These are phyloP conservation scores for Aspergillus sp. DNA, from an alignment of 2,329 filamentous ascomycete species.

Conservation along the genomic window DNA sequence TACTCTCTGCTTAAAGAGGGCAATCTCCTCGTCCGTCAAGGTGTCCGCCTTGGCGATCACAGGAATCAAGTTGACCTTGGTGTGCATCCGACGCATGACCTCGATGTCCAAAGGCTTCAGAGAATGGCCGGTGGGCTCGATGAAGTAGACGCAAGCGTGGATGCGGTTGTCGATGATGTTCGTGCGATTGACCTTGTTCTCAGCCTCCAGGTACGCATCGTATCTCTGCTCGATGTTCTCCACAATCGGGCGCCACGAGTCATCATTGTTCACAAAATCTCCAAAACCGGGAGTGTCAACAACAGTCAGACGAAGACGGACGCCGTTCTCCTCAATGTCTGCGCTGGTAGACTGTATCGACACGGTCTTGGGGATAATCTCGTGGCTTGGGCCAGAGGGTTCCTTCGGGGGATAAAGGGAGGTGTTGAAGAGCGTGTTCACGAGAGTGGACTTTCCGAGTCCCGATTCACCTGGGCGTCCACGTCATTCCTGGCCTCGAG, in stretches of 20 bases:
- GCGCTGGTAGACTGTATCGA: slow-evolving; percentile 91
- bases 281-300: slow-evolving; percentile 97
- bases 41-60: slow-evolving; percentile 99
- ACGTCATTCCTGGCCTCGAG: not conserved
- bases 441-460: slow-evolving; percentile 95
- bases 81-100: slow-evolving; percentile 98
- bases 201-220: slow-evolving; percentile 94
- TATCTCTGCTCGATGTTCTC: slow-evolving; percentile 99
- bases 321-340: slow-evolving; percentile 96
- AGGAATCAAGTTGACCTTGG: slow-evolving; percentile 99
- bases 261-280: slow-evolving; percentile 99
- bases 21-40: slow-evolving; percentile 91
- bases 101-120: slow-evolving; percentile 98
- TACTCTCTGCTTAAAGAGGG: slow-evolving; percentile 91
- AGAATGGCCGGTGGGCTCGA: slow-evolving; percentile 96
- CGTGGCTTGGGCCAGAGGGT: slow-evolving; percentile 91
- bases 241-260: slow-evolving; percentile 97
- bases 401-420: slow-evolving; percentile 98
- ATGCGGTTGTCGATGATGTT: slow-evolving; percentile 99
- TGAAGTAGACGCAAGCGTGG: slow-evolving; percentile 98
- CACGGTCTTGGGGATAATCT: slow-evolving; percentile 97
- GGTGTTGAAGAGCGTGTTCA: slow-evolving; percentile 99
- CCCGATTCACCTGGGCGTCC: slow-evolving; percentile 77
- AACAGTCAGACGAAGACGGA: slow-evolving; percentile 89
- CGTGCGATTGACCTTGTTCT: slow-evolving; percentile 99